A percentile compares a stretch with the other conserved stretches of the same genome.
Conservation (phyloP, 2,329 filamentous ascomycete species). For the Thielaviopsis musarum region DNA sequence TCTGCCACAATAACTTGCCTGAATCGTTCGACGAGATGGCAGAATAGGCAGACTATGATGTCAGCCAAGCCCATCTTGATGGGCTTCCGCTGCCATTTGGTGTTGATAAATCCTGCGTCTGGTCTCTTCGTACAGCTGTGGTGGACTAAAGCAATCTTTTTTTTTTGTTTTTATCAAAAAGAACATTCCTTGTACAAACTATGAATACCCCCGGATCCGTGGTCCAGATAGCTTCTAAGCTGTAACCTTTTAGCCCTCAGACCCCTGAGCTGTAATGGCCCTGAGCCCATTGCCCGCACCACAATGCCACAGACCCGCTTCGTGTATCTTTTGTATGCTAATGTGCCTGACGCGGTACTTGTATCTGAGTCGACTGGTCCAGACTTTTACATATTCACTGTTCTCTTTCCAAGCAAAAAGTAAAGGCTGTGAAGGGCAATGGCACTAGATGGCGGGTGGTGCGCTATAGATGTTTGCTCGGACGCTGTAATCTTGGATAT, state of each 20-base stretch:
- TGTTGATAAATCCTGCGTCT: not conserved
- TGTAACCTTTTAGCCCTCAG: not conserved
- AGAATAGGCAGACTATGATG: not conserved
- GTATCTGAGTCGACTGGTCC: not conserved
- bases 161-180: not conserved
- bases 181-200: too few relatives aligned
- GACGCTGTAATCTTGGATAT: too few relatives aligned
- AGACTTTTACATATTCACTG: not conserved
- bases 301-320: not conserved
- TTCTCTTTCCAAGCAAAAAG: too few relatives aligned
- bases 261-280: not conserved
- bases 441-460: too few relatives aligned
- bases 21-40: not conserved
- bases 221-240: not conserved
- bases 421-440: too few relatives aligned
- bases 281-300: not conserved
- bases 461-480: not conserved
- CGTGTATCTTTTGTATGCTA: not conserved
- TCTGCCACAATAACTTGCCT: not conserved
- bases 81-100: not conserved
- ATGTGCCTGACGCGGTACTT: not conserved
- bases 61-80: not conserved
- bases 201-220: not conserved
- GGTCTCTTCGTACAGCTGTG: not conserved
- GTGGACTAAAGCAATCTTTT: not conserved